A percentile compares a stretch with the other conserved stretches of the same genome.
phyloP scores from a whole-genome alignment of 2,329 filamentous ascomycete genomes.

The Cercospora sp. region DNA sequence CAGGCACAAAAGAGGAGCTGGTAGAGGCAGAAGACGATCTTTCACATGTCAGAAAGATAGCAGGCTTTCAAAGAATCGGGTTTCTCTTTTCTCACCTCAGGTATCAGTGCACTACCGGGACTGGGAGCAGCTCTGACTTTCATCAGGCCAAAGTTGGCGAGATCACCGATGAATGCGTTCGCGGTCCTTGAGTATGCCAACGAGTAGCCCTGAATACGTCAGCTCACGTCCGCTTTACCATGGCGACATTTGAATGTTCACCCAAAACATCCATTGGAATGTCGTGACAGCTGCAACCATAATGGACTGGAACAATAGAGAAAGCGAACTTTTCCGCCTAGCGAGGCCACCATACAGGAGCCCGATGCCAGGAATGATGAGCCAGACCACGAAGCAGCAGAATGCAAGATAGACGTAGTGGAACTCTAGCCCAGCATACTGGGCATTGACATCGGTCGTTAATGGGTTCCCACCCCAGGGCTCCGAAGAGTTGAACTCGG shows the following conservation, averaged over 20 bases:
- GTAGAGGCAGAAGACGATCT: conserved; percentile 65
- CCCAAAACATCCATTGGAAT: conserved; percentile 64
- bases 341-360: conserved; percentile 65
- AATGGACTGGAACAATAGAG: conserved; percentile 63
- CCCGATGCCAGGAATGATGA: conserved; percentile 67
- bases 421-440: conserved; percentile 60
- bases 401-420: conserved; percentile 62
- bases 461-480: conserved; percentile 58
- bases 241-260: no score
- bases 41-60: not conserved
- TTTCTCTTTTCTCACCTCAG: conserved; percentile 46
- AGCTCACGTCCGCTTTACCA: no score
- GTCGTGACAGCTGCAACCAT: conserved; percentile 58
- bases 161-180: conserved; percentile 62
- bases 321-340: conserved; percentile 61
- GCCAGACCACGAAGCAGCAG: conserved; percentile 62
- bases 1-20: conserved; percentile 64
- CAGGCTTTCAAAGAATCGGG: not conserved
- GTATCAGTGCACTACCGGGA: conserved; percentile 57
- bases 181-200: conserved; percentile 62
- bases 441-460: conserved; percentile 57
- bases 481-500: conserved; percentile 43
- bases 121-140: conserved; percentile 62
- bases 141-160: conserved; percentile 62
- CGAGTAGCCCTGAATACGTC: conserved; percentile 53